Conservation (phyloP, 2,329 filamentous ascomycete species). For the Dactylellina parvicollis region DNA sequence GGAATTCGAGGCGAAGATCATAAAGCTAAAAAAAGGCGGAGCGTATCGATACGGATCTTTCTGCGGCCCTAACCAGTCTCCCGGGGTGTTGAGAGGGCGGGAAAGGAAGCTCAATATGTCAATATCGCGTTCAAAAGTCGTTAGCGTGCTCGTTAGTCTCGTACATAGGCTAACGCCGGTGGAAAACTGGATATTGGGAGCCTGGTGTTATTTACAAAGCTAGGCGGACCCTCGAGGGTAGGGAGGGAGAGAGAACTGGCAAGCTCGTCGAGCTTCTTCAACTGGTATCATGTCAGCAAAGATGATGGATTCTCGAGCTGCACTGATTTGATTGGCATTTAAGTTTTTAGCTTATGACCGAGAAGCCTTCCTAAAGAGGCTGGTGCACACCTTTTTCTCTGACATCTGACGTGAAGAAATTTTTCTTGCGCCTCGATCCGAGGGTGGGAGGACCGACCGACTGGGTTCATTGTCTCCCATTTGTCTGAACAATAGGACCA, state of each 20-base stretch:
- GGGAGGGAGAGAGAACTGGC: background rate
- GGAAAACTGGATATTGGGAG: constrained; percentile 27
- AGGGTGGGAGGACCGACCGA: constrained; percentile 44
- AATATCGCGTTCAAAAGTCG: constrained; percentile 27
- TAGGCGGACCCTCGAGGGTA: constrained; percentile 14
- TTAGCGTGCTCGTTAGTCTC: constrained; percentile 19
- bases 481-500: constrained; percentile 35
- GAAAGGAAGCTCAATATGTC: constrained; percentile 44
- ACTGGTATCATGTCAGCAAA: constrained; percentile 14
- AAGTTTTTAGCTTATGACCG: background rate
- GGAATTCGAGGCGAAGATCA: constrained; percentile 40
- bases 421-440: constrained; percentile 43
- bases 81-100: constrained; percentile 2
- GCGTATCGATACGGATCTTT: constrained; percentile 52
- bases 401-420: constrained; percentile 43
- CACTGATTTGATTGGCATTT: constrained; percentile 3
- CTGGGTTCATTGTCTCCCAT: constrained; percentile 33
- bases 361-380: constrained; percentile 36
- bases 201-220: constrained; percentile 7
- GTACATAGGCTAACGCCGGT: constrained; percentile 1
- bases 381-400: constrained; percentile 21
- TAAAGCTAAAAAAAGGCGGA: constrained; percentile 16
- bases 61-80: constrained; percentile 11
- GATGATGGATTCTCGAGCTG: constrained; percentile 19
- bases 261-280: constrained; percentile 23